Evolutionary conservation across 768 basidiomycete species (phyloP).

Genomic region (Lyophyllum atratum): DNA sequence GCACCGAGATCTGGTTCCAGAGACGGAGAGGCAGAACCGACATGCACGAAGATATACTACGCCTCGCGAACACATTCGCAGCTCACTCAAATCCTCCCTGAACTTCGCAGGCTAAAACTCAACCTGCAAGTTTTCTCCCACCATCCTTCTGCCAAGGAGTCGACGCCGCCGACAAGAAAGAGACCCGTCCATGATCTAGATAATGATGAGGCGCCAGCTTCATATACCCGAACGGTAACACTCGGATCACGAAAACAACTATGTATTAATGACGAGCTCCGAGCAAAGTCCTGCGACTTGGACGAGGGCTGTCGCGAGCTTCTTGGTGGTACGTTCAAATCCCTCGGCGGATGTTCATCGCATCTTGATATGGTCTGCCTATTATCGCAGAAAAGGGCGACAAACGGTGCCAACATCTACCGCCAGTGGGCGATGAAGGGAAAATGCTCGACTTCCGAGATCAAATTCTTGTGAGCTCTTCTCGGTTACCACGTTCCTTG

Average conservation of each 20-base stretch:
- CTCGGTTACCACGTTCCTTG: not conserved
- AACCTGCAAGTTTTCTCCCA: slow-evolving; percentile 30
- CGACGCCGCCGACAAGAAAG: slow-evolving; percentile 17
- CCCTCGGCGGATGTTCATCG: not conserved
- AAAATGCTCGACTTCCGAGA: slow-evolving; percentile 84
- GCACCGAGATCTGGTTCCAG: slow-evolving; percentile 19
- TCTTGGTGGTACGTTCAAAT: slow-evolving; percentile 54
- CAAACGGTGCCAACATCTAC: slow-evolving; percentile 77
- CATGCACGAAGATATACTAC: slow-evolving; percentile 86
- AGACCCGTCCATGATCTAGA: slow-evolving; percentile 28
- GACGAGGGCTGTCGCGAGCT: slow-evolving; percentile 90
- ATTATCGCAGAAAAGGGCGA: slow-evolving; percentile 54
- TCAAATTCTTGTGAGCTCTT: slow-evolving; percentile 70
- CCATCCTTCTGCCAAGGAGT: slow-evolving; percentile 16
- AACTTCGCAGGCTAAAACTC: slow-evolving; percentile 74
- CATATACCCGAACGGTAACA: slow-evolving; percentile 65
- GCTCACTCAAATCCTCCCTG: slow-evolving; percentile 86
- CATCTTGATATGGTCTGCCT: not conserved
- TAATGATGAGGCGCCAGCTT: slow-evolving; percentile 17
- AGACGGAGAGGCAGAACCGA: slow-evolving; percentile 46
- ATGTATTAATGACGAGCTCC: slow-evolving; percentile 86
- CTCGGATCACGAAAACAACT: slow-evolving; percentile 90
- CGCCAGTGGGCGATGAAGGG: slow-evolving; percentile 65
- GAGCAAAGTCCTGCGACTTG: slow-evolving; percentile 62
- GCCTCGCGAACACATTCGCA: slow-evolving; percentile 97